These are phyloP conservation scores for Trichoderma oligosporum DNA, from an alignment of 2,329 filamentous ascomycete species.

Conservation along the genomic window DNA sequence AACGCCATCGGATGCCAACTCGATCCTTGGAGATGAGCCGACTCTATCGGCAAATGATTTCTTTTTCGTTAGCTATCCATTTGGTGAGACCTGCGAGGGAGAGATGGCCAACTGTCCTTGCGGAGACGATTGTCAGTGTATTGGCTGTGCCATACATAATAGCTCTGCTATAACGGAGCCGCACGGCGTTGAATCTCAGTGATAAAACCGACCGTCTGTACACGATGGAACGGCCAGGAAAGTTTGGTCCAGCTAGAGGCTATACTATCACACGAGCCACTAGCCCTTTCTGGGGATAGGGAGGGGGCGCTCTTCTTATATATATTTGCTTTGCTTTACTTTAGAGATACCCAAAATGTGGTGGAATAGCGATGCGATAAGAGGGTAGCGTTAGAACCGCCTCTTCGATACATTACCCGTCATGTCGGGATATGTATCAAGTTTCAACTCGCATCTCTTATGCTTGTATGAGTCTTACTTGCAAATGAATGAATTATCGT, in stretches of 20 bases:
- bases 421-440: background rate
- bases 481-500: background rate
- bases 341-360: constrained; percentile 8
- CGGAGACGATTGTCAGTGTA: constrained; percentile 56
- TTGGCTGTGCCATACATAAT: constrained; percentile 54
- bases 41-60: constrained; percentile 51
- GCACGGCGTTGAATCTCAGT: background rate
- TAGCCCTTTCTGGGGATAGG: background rate
- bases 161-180: background rate
- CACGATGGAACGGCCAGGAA: too few species aligned
- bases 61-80: constrained; percentile 57
- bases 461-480: background rate
- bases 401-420: background rate
- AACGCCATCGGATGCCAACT: constrained; percentile 47
- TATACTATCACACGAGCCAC: background rate
- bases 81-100: constrained; percentile 46
- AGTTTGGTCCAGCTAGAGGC: too few species aligned
- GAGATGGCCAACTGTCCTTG: constrained; percentile 52
- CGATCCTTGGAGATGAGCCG: constrained; percentile 47
- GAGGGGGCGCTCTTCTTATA: background rate
- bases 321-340: background rate
- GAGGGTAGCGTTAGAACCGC: constrained; percentile 1
- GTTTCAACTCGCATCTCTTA: background rate
- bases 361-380: background rate
- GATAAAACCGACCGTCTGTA: too few species aligned